phyloP scores from a whole-genome alignment of 768 basidiomycete genomes.

The Psilocybe cyanescens region DNA sequence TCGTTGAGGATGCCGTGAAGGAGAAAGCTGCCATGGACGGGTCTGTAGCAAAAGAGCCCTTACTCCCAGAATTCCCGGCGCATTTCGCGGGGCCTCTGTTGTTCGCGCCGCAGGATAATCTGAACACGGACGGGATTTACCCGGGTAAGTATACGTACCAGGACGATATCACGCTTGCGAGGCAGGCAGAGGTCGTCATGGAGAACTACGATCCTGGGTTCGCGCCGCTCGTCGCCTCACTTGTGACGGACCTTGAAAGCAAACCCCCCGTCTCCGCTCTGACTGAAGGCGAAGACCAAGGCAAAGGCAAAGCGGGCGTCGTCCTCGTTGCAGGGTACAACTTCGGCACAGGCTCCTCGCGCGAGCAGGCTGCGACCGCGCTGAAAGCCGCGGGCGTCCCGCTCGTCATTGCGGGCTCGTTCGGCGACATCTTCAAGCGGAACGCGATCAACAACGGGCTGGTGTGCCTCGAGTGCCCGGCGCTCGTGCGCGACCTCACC shows the following conservation, averaged over 20 bases:
- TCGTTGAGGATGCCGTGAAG: slow-evolving; percentile 32
- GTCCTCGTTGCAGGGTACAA: slow-evolving; percentile 94
- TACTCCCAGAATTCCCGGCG: slow-evolving; percentile 83
- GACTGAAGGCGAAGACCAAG: slow-evolving; percentile 33
- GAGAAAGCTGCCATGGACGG: slow-evolving; percentile 32
- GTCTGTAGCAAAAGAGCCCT: slow-evolving; percentile 53
- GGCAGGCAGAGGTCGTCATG: slow-evolving; percentile 97
- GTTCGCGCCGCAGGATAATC: slow-evolving; percentile 94
- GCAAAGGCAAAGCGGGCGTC: slow-evolving; percentile 48
- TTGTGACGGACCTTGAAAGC: slow-evolving; percentile 35
- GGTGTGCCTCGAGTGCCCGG: slow-evolving; percentile 92
- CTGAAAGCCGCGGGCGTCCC: slow-evolving; percentile 93
- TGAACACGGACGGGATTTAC: slow-evolving; percentile 98
- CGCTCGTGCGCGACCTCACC: slow-evolving; percentile 86
- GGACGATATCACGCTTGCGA: slow-evolving; percentile 95
- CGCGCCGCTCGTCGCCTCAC: slow-evolving; percentile 65
- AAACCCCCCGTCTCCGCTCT: slow-evolving; percentile 10
- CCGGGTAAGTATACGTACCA: slow-evolving; percentile 99
- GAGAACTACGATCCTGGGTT: slow-evolving; percentile 97
- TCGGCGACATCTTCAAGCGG: slow-evolving; percentile 99
- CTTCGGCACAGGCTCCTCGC: slow-evolving; percentile 97
- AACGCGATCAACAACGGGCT: slow-evolving; percentile 99
- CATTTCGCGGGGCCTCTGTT: slow-evolving; percentile 84
- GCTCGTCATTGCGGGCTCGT: slow-evolving; percentile 95
- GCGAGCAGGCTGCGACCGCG: slow-evolving; percentile 98